Base-by-base conservation (phyloP, 768 basidiomycete species). In the Gyrodon lividus region DNA sequence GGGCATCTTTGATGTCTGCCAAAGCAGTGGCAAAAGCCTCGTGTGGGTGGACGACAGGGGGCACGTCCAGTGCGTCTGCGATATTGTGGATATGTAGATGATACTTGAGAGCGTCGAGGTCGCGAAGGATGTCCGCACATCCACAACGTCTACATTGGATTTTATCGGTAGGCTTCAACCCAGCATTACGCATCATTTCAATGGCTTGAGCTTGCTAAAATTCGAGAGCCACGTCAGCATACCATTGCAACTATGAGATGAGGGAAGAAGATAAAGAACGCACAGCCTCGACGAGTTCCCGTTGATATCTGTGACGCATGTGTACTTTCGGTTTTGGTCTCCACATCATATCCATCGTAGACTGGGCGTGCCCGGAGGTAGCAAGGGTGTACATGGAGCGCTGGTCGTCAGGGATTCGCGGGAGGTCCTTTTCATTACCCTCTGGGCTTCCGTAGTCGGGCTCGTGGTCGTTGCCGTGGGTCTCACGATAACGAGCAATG, bases 21-120 rank as follows among this genome's bases (percentile, higher is more conserved):
- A 28, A 16, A 46, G 13, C 19, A 14, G 33, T 5, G 28, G 41
- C 34, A 46, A 9, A 10, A 5, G 16, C 1, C 39, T 17, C 14
- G 40, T 46, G 35, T n/a, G 22, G 14, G 20, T 19, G 31, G 34
- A 30, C 24, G 12, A 19, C 26, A 10, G 45, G 42, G 34, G 20
- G 22, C 9, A 16, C 28, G 28, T 55, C 49, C 8, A 46, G n/a
- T 6, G 10, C 23, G 47, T 79, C 76, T 28, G 73, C 69, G 28
- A 82, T 74, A 55, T 80, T 77, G 61, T 82, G 82, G 43, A 82
- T 78, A 56, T 83, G 79, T 19, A 82, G 63, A 58, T 82, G 81
- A 58, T 71, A 78, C 57, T 74, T 74, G 43, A 82, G 70, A 17
- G 76, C 74, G 55, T 72, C 72, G 48, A 74, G 69, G 45, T 70